Evolutionary conservation across 2,329 filamentous ascomycete genomes (phyloP).

Genomic region (Colletotrichum gigasporum): DNA sequence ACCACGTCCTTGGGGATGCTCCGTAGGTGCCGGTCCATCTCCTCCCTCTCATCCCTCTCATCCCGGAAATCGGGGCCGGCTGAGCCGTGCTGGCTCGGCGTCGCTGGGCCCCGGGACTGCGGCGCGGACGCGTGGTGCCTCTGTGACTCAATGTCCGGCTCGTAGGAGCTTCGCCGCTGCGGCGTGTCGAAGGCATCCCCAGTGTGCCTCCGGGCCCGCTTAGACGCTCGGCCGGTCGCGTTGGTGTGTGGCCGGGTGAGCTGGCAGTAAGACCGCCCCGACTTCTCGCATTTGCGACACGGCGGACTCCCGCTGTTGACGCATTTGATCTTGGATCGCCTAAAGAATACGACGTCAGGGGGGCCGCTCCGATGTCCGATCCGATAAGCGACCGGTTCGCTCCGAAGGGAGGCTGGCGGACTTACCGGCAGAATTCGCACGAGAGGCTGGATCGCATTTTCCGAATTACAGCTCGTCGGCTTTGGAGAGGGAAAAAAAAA

Average conservation of each 20-base stretch:
- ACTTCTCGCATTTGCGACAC: constrained; percentile 41
- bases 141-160: constrained; percentile 6
- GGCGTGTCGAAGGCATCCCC: constrained; percentile 30
- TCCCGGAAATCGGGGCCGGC: neutral
- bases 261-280: constrained; percentile 37
- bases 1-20: constrained; percentile 37
- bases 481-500: neutral
- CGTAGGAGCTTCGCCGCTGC: neutral
- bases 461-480: constrained; percentile 1
- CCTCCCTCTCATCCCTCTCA: neutral
- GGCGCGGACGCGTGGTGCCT: constrained; percentile 11
- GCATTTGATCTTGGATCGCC: constrained; percentile 47
- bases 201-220: constrained; percentile 6
- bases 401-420: neutral
- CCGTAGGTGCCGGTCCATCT: constrained; percentile 35
- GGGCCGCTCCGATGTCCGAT: neutral
- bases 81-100: constrained; percentile 9
- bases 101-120: constrained; percentile 18
- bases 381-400: neutral
- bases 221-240: constrained; percentile 13
- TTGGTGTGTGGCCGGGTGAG: constrained; percentile 36
- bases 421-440: constrained; percentile 45
- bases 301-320: constrained; percentile 42
- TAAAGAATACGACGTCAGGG: constrained; percentile 30
- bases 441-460: constrained; percentile 46